Percentiles rank a stretch among this genome's conserved stretches.
These are phyloP conservation scores for Kregervanrija pseudodelftensis DNA, from an alignment of 805 yeast genomes.

Conservation along the genomic window DNA sequence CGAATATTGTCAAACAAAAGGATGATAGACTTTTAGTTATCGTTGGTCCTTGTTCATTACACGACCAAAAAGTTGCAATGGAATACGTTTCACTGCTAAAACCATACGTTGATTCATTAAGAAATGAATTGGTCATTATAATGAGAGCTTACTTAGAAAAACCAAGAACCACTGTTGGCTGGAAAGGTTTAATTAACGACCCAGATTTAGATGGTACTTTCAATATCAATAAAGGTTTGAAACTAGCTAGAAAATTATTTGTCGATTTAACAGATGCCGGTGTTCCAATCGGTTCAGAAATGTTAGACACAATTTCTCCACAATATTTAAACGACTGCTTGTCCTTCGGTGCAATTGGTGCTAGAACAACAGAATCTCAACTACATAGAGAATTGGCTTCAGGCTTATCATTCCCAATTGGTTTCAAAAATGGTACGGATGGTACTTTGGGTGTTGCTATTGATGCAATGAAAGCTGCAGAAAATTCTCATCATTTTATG, in stretches of 20 bases:
- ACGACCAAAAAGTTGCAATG: conserved; percentile 81
- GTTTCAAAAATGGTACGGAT: conserved; percentile 98
- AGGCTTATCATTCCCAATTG: conserved; percentile 97
- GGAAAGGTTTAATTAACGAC: conserved; percentile 97
- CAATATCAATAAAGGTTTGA: conserved; percentile 91
- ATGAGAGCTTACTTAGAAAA: conserved; percentile 98
- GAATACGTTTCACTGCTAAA: conserved; percentile 75
- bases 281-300: conserved; percentile 92
- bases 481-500: conserved; percentile 90
- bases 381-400: conserved; percentile 96
- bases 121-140: conserved; percentile 70
- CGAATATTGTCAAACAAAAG: conserved; percentile 61
- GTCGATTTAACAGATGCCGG: conserved; percentile 71
- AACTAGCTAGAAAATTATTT: conserved; percentile 79
- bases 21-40: conserved; percentile 83
- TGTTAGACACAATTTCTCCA: conserved; percentile 97
- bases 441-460: conserved; percentile 89
- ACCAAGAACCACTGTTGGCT: conserved; percentile 98
- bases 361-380: conserved; percentile 98
- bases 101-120: conserved; percentile 59
- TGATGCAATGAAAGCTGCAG: conserved; percentile 90
- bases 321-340: conserved; percentile 88
- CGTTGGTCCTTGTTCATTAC: conserved; percentile 97
- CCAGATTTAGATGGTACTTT: conserved; percentile 90
- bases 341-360: conserved; percentile 97